Percentiles rank a stretch among this genome's conserved stretches.
These are phyloP conservation scores for Abrus pulchellus DNA, from an alignment of 306 rosid species.

Conservation along the genomic window DNA sequence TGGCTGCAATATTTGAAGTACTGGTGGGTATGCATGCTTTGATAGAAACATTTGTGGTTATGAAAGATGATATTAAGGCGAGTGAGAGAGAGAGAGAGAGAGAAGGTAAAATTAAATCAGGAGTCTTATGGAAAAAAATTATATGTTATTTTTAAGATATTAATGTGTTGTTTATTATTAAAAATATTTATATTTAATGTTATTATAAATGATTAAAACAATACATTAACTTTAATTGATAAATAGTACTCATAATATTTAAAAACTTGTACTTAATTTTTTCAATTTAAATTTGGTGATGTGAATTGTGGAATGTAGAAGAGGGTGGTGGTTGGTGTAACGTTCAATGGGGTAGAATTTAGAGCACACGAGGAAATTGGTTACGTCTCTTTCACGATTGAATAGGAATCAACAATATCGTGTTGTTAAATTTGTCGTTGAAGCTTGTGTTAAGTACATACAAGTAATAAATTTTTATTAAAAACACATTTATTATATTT, in stretches of 20 bases:
- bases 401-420: too few relatives aligned
- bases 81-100: slow-evolving; percentile 11
- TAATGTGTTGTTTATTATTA: too few relatives aligned
- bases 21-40: slow-evolving; percentile 55
- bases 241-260: too few relatives aligned
- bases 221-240: too few relatives aligned
- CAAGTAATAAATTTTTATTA: too few relatives aligned
- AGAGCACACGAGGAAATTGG: not conserved
- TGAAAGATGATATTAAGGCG: not conserved
- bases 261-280: too few relatives aligned
- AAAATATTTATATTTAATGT: too few relatives aligned
- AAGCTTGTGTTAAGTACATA: too few relatives aligned
- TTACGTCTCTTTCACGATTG: not conserved
- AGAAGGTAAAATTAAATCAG: not conserved
- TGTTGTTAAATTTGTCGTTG: too few relatives aligned
- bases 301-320: not conserved
- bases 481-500: too few relatives aligned
- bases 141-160: too few relatives aligned
- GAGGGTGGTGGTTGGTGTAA: not conserved
- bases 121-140: not conserved
- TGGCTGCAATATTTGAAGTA: slow-evolving; percentile 65
- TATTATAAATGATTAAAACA: too few relatives aligned
- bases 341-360: not conserved
- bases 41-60: slow-evolving; percentile 65
- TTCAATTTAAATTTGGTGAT: not conserved